Conservation (phyloP, 2,329 filamentous ascomycete genomes). For the Metarhizium humberi region DNA sequence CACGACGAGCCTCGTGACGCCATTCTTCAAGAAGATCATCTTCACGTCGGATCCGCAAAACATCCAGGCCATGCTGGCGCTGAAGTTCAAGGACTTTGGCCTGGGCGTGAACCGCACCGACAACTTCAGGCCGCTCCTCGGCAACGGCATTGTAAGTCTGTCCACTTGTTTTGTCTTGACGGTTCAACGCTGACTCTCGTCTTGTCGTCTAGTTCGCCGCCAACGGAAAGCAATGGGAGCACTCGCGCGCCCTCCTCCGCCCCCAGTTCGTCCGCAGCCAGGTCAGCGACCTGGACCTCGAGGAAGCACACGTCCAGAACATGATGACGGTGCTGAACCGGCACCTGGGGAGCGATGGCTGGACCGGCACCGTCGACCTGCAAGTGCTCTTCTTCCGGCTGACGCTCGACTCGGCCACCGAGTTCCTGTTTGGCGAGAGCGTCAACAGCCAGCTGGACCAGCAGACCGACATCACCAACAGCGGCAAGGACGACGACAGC, state of each 20-base stretch:
- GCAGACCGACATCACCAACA: slow-evolving; percentile 6
- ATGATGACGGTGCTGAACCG: slow-evolving; percentile 16
- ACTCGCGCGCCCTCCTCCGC: slow-evolving; percentile 27
- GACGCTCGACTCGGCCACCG: slow-evolving; percentile 38
- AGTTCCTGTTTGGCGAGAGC: slow-evolving; percentile 56
- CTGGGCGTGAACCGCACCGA: slow-evolving; percentile 15
- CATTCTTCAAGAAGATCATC: slow-evolving; percentile 12
- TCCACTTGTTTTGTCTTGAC: neutral
- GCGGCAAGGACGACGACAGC: slow-evolving; percentile 19
- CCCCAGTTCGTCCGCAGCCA: slow-evolving; percentile 32
- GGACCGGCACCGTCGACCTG: slow-evolving; percentile 30
- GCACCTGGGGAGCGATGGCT: slow-evolving; percentile 20
- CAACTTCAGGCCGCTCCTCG: slow-evolving; percentile 29
- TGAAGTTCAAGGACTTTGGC: slow-evolving; percentile 17
- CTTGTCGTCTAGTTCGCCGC: slow-evolving; percentile 19
- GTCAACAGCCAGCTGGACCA: slow-evolving; percentile 28
- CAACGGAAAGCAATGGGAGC: slow-evolving; percentile 26
- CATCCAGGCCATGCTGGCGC: slow-evolving; percentile 18
- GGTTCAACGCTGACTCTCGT: neutral
- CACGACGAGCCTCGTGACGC: slow-evolving; percentile 9
- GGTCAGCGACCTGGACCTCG: slow-evolving; percentile 31
- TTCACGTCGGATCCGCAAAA: slow-evolving; percentile 16
- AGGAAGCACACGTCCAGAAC: slow-evolving; percentile 27
- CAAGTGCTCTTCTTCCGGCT: slow-evolving; percentile 37
- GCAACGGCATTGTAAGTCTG: slow-evolving; percentile 24